Base-by-base conservation (phyloP, 495 filamentous ascomycete genomes). In the Entonaema liquescens region DNA sequence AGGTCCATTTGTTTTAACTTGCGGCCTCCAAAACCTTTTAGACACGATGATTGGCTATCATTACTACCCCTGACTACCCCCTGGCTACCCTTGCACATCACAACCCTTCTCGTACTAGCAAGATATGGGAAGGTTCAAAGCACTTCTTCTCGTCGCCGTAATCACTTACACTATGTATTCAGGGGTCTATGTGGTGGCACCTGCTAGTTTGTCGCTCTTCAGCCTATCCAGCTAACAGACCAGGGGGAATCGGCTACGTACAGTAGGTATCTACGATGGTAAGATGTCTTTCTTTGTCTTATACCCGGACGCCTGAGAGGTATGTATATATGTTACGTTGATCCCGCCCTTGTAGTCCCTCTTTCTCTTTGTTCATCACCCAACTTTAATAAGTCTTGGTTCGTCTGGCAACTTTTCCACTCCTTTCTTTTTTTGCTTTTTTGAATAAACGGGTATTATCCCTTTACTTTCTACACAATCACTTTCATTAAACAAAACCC, bases 41-140 rank as follows among this genome's bases (percentile, higher is more conserved):
- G 7, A 5, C 6, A 38, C 19, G 15, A 29, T 74, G 54, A 71
- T 70, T 74, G 67, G 62, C 23, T 59, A 7, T 58, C 61, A 59
- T 28, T 12, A 13, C 28, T 23, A 40, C 56, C 62, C 62, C 66
- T 70, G 23, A 40, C 6, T 17, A 13, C 38, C 50, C 58, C 71
- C 62, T 65, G 29, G 36, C 31, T 26, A 21, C 49, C 12, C 36
- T 36, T 54, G 70, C 50, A 50, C 29, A 72, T 72, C 70, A 68
- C 50, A 47, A 62, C 70, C 70, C 17, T 56, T 72, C 70, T 60
- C n/a, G 65, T 62, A 64, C 70, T 68, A 62, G 56, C 62, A 50
- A 38, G 35, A 55, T 47, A 47, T n/a, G 54, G 62, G 55, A 56
- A 59, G 40, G 63, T 62, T 25, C 11, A 67, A 67, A 26, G 40